phyloP scores from a whole-genome alignment of 495 filamentous ascomycete species.

The Podospora pseudocomata region DNA sequence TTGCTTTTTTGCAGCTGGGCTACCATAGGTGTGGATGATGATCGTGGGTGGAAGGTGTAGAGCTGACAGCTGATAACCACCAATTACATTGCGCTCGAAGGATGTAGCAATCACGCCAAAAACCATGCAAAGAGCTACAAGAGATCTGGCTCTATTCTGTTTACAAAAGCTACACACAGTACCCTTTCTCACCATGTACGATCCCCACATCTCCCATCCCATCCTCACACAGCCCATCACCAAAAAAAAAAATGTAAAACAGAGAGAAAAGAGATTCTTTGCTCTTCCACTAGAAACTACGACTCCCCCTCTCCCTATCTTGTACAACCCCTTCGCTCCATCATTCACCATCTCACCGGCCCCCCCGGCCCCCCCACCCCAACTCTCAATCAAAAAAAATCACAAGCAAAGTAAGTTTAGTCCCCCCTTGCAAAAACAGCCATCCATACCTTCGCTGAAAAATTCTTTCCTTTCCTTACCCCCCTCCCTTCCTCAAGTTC shows the following conservation, averaged over 20 bases:
- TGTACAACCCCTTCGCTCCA: neutral
- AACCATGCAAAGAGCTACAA: neutral
- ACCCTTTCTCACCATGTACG: neutral
- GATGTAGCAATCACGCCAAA: too few relatives aligned
- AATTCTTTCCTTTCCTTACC: neutral
- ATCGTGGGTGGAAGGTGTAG: too few relatives aligned
- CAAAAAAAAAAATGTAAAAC: conserved; percentile 9
- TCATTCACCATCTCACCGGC: neutral
- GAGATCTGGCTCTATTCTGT: neutral
- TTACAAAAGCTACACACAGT: neutral
- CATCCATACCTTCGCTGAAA: neutral
- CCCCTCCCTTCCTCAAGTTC: neutral
- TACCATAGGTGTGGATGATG: too few relatives aligned
- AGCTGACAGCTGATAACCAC: too few relatives aligned
- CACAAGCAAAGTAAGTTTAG: neutral
- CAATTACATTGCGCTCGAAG: too few relatives aligned
- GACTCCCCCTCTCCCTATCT: too few relatives aligned
- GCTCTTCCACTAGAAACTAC: neutral
- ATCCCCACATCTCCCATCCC: neutral
- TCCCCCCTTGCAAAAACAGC: neutral
- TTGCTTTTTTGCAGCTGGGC: too few relatives aligned
- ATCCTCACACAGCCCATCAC: neutral
- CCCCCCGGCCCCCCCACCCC: neutral
- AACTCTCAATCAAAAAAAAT: neutral
- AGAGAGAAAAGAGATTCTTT: neutral